phyloP scores from a whole-genome alignment of 1,284 basidiomycete species.

The Ceraceosorus guamensis region DNA sequence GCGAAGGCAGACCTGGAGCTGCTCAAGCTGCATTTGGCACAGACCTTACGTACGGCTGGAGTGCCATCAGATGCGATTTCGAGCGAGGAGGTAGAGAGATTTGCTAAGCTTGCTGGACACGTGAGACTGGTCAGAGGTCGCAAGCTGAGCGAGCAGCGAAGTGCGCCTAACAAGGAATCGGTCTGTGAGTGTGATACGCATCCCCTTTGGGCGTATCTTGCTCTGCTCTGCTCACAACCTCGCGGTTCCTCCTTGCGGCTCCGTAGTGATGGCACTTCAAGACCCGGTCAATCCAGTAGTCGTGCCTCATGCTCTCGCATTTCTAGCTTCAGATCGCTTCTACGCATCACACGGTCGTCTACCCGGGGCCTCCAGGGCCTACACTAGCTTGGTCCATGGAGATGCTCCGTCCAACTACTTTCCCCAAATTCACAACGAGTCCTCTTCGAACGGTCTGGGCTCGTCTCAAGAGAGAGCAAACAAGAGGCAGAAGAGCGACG shows the following conservation, averaged over 20 bases:
- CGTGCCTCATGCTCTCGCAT: conserved; percentile 46
- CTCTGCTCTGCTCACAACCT: background rate
- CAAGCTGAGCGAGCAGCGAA: conserved; percentile 49
- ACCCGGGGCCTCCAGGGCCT: conserved; percentile 46
- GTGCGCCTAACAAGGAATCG: conserved; percentile 44
- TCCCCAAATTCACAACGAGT: no score
- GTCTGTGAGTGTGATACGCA: conserved; percentile 11
- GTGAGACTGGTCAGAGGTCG: conserved; percentile 69
- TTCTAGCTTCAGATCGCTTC: conserved; percentile 52
- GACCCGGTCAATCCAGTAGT: conserved; percentile 40
- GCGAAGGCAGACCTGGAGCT: conserved; percentile 63
- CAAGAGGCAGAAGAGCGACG: conserved; percentile 3
- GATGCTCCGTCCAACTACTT: background rate
- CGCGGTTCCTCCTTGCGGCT: no score
- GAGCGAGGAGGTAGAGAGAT: conserved; percentile 61
- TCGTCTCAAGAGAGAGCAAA: conserved; percentile 3
- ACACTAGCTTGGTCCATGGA: conserved; percentile 7
- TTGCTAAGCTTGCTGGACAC: conserved; percentile 83
- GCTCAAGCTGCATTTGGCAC: conserved; percentile 48
- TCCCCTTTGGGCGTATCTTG: background rate
- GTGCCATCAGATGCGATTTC: conserved; percentile 44
- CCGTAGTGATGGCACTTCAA: conserved; percentile 21
- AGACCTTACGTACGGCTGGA: conserved; percentile 38
- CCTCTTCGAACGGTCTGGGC: background rate
- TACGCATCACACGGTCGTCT: conserved; percentile 47